Percentiles rank a stretch among this genome's conserved stretches.
Evolutionary conservation across 345 rosid species (phyloP).

Genomic region (Hibiscus mutabilis): DNA sequence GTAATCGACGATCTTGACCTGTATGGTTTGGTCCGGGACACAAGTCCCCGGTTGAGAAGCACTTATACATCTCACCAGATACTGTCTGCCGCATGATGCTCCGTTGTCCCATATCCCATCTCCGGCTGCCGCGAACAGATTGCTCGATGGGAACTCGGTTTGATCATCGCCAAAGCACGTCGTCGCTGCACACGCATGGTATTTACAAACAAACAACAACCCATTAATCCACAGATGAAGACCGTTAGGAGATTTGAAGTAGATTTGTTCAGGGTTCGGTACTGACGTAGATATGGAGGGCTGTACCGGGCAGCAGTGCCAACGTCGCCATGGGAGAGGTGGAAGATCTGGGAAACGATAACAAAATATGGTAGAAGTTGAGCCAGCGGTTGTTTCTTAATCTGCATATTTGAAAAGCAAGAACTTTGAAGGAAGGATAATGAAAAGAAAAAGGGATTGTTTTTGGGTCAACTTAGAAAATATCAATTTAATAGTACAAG

Average conservation of each 20-base stretch:
- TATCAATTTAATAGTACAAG: background rate
- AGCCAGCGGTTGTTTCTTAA: background rate
- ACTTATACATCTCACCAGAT: slow-evolving; percentile 54
- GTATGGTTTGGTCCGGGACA: slow-evolving; percentile 29
- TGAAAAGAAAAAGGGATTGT: background rate
- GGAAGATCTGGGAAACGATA: background rate
- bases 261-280: background rate
- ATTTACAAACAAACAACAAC: background rate
- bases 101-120: slow-evolving; percentile 69
- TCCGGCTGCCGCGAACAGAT: slow-evolving; percentile 57
- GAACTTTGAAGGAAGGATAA: background rate
- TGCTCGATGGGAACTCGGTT: slow-evolving; percentile 47
- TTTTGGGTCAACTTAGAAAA: background rate
- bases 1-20: slow-evolving; percentile 47
- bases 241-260: background rate
- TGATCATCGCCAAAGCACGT: slow-evolving; percentile 32
- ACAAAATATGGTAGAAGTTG: background rate
- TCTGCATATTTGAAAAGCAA: background rate
- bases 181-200: slow-evolving; percentile 27
- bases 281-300: slow-evolving; percentile 53
- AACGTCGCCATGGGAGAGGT: slow-evolving; percentile 24
- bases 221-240: background rate
- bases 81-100: slow-evolving; percentile 59
- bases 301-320: slow-evolving; percentile 43
- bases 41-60: slow-evolving; percentile 33